Conservation (phyloP, 345 rosid genomes). For the Sonneratia alba region DNA sequence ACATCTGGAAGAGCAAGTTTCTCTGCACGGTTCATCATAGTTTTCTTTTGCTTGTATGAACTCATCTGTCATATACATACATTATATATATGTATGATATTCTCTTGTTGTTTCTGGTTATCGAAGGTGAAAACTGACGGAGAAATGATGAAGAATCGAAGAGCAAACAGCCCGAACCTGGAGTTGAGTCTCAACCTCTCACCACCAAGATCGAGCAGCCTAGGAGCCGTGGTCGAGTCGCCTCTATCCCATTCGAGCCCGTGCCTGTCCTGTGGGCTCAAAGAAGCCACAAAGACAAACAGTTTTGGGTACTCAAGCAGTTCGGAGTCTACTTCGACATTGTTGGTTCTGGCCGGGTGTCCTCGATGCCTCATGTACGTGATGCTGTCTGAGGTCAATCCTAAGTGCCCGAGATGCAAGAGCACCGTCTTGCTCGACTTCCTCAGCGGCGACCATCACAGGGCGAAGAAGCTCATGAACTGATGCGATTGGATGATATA, state of each 20-base stretch:
- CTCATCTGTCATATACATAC: background rate
- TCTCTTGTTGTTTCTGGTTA: background rate
- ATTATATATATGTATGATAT: background rate
- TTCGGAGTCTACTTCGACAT: conserved; percentile 5
- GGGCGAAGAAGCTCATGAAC: conserved; percentile 10
- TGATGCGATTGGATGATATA: background rate
- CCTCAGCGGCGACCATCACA: conserved; percentile 15
- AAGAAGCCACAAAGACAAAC: background rate
- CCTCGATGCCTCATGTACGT: conserved; percentile 55
- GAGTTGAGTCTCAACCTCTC: conserved; percentile 46
- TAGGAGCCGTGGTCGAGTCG: background rate
- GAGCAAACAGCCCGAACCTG: conserved; percentile 18
- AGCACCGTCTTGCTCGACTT: conserved; percentile 46
- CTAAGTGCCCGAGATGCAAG: conserved; percentile 51
- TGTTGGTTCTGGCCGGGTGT: conserved; percentile 49
- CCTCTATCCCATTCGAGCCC: conserved; percentile 27
- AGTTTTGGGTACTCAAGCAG: conserved; percentile 9
- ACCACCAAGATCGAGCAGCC: conserved; percentile 14
- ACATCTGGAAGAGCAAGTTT: background rate
- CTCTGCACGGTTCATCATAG: background rate
- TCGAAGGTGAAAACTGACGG: background rate
- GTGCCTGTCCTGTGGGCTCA: conserved; percentile 31
- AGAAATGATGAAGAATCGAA: conserved; percentile 17
- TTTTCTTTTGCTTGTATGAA: background rate
- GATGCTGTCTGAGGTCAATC: conserved; percentile 43